Evolutionary conservation across 139 green algal genomes (phyloP).

Genomic region (Chlorella sorokiniana): DNA sequence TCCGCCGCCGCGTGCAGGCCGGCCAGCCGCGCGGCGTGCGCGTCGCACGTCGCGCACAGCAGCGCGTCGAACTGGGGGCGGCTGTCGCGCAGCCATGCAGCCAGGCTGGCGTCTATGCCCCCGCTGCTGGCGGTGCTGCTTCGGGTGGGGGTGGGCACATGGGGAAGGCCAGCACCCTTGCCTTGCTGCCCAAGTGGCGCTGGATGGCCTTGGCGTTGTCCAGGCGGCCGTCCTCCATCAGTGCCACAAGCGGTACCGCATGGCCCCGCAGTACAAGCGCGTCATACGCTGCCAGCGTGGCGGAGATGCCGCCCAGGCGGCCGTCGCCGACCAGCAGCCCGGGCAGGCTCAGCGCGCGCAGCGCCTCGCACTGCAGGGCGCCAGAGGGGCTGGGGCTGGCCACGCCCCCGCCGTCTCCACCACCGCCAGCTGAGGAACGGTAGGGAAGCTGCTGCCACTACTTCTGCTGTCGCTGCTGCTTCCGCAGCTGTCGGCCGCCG

Average conservation of each 20-base stretch:
- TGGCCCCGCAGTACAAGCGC: slow-evolving; percentile 73
- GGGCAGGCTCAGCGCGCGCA: slow-evolving; percentile 82
- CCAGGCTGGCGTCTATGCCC: slow-evolving; percentile 57
- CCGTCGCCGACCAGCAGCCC: slow-evolving; percentile 90
- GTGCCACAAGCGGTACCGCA: slow-evolving; percentile 68
- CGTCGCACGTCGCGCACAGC: slow-evolving; percentile 39
- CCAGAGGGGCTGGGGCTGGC: slow-evolving; percentile 84
- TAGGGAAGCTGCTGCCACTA: no score
- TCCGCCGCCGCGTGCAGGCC: slow-evolving; percentile 35
- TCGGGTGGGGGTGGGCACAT: not conserved
- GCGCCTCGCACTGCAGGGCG: slow-evolving; percentile 78
- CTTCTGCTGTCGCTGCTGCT: slow-evolving; percentile 1
- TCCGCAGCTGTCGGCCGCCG: not conserved
- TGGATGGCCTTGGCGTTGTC: slow-evolving; percentile 47
- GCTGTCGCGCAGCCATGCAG: slow-evolving; percentile 66
- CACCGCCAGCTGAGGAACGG: slow-evolving; percentile 58
- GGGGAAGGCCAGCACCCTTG: slow-evolving; percentile 24
- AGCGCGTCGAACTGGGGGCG: slow-evolving; percentile 59
- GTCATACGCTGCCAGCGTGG: slow-evolving; percentile 86
- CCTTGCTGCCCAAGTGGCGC: slow-evolving; percentile 7
- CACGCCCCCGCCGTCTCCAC: slow-evolving; percentile 95
- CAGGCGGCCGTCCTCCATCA: slow-evolving; percentile 54
- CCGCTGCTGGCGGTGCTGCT: not conserved
- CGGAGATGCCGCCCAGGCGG: slow-evolving; percentile 90
- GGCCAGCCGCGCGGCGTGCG: slow-evolving; percentile 55